Conservation (phyloP, 495 filamentous ascomycete species). For the Lindgomyces ingoldianus region DNA sequence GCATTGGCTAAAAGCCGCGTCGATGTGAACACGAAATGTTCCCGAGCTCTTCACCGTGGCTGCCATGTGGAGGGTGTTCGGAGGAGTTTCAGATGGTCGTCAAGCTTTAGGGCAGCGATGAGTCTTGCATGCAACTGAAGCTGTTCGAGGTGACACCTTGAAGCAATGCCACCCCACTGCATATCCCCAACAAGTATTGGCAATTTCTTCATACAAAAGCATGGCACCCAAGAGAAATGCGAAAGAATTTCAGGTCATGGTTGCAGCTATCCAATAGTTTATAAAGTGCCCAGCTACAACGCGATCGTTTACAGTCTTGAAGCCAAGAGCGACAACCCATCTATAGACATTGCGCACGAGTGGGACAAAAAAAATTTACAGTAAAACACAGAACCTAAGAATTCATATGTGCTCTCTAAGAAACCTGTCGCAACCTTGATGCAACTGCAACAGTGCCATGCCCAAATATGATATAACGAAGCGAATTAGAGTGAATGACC, state of each 20-base stretch:
- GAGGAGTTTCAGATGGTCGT: no score
- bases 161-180: no score
- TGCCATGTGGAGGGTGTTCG: neutral
- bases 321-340: neutral
- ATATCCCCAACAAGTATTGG: no score
- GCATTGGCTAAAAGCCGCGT: neutral
- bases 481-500: neutral
- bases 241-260: neutral
- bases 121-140: no score
- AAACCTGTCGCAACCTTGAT: neutral
- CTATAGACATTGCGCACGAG: neutral
- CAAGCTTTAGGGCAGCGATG: no score
- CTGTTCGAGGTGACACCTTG: no score
- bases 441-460: slow-evolving; percentile 6
- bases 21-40: neutral
- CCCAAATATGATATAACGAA: slow-evolving; percentile 12
- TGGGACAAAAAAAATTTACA: slow-evolving; percentile 1
- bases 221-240: neutral
- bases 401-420: neutral
- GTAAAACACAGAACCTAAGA: neutral
- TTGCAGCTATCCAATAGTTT: neutral
- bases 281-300: neutral
- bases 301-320: neutral
- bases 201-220: no score
- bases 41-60: neutral